Base-by-base conservation (phyloP, 805 yeast species). In the Starmerella vitae region DNA sequence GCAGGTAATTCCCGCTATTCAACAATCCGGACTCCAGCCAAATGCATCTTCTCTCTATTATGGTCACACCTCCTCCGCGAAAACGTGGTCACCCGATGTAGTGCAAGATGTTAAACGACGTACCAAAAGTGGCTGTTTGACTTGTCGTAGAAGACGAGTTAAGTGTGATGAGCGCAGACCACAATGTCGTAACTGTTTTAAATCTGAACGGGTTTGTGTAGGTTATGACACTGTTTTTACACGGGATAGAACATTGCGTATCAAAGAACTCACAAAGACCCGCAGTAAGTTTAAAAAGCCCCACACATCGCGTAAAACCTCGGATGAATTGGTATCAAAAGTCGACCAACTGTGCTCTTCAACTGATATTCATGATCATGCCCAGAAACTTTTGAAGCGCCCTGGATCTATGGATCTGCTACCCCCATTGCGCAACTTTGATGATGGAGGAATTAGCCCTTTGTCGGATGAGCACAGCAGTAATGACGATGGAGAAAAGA, bases 161-260 rank as follows among this genome's bases (percentile, higher is more conserved):
- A 78, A 78, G 59, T 78, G 86, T 57, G 86, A 78, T 57, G 86
- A 78, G 60, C 57, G 76, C 35, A 77, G 74, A 50, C 84, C 85
- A 1, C 64, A 67, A 41, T 78, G 86, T 54, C 64, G 62, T 49
- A 78, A 78, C 51, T 78, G 86, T 54, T 76, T 72, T 48, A 67
- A 77, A 41, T 65, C 74, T 19, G 71, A 71, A 52, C 75, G 77
- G 42, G 67, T 68, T 9, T 78, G 86, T 49, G 58, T 72, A n/a
- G 85, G 84, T 4, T 78, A 78, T 53, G 80, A 72, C 39, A 54
- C 66, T 2, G 45, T 59, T 7, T 58, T 59, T 20, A 33, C 39
- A n/a, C 14, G 30, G n/a, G 45, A 36, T 14, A 39, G 45, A 12
- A 18, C 24, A 5, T 19, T 34, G 14, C 41, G 45, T 6, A 34